Conservation (phyloP, 2,329 filamentous ascomycete genomes). For the Alternaria arbusti region DNA sequence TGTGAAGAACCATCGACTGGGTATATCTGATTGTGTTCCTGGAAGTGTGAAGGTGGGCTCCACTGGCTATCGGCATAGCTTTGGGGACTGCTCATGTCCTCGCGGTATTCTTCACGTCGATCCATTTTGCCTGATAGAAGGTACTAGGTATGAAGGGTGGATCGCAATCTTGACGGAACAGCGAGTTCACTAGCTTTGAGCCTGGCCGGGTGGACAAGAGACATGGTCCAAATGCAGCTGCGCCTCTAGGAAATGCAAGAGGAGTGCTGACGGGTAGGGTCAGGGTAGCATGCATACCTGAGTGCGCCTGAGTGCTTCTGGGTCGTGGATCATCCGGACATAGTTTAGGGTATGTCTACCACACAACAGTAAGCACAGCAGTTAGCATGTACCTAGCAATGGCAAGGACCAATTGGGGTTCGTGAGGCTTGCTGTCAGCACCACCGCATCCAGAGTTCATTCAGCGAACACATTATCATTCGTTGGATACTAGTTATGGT, state of each 20-base stretch:
- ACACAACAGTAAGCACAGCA: conserved; percentile 22
- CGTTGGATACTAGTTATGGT: conserved; percentile 4
- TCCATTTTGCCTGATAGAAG: conserved; percentile 19
- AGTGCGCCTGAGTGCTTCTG: conserved; percentile 14
- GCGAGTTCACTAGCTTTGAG: neutral
- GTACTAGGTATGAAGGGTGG: conserved; percentile 7
- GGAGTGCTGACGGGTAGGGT: conserved; percentile 6
- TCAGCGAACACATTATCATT: conserved; percentile 14
- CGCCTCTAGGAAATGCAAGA: conserved; percentile 6
- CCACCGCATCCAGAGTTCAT: neutral
- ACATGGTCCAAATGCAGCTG: conserved; percentile 18
- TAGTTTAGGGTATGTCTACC: conserved; percentile 13
- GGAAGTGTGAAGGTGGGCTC: conserved; percentile 29
- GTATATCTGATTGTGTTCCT: conserved; percentile 26
- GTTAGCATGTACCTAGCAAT: conserved; percentile 9
- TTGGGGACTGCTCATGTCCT: conserved; percentile 17
- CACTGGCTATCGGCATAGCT: conserved; percentile 23
- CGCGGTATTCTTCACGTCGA: conserved; percentile 18
- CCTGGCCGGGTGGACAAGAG: neutral
- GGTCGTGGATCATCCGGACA: conserved; percentile 3
- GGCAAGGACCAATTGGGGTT: conserved; percentile 16
- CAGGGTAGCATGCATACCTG: conserved; percentile 19
- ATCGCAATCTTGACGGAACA: conserved; percentile 6
- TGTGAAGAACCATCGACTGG: conserved; percentile 11
- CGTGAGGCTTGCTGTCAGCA: conserved; percentile 16